These are phyloP conservation scores for Teunomyces lycoperdinae DNA, from an alignment of 805 yeast species.

Conservation along the genomic window DNA sequence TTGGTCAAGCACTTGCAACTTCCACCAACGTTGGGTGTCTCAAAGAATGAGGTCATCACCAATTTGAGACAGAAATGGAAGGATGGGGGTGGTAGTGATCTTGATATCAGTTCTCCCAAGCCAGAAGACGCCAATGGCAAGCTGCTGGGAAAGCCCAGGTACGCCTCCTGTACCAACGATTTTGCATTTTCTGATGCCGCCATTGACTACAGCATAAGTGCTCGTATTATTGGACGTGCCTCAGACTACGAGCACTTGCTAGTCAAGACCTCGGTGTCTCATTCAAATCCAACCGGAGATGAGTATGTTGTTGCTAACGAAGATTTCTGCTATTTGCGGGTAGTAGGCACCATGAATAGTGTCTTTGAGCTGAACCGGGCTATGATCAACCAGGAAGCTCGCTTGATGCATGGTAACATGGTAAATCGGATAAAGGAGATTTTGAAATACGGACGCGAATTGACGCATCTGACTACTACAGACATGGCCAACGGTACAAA, in stretches of 20 bases:
- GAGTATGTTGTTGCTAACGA: conserved; percentile 33
- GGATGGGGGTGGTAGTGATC: conserved; percentile 7
- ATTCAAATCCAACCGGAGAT: conserved; percentile 15
- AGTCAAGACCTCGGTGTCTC: conserved; percentile 11
- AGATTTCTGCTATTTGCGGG: conserved; percentile 23
- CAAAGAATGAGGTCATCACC: conserved; percentile 26
- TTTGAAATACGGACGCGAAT: conserved; percentile 24
- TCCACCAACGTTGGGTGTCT: conserved; percentile 35
- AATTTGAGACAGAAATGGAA: conserved; percentile 25
- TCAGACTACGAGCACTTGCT: conserved; percentile 24
- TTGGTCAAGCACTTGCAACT: conserved; percentile 36
- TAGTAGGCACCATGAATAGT: conserved; percentile 21
- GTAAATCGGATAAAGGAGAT: conserved; percentile 26
- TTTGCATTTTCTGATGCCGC: conserved; percentile 28
- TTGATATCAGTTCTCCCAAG: conserved; percentile 6
- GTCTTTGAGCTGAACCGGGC: conserved; percentile 27
- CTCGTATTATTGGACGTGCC: conserved; percentile 37
- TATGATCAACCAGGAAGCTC: conserved; percentile 33
- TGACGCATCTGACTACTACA: conserved; percentile 1
- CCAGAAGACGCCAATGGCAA: conserved; percentile 6
- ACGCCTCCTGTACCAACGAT: conserved; percentile 23
- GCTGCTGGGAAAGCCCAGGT: conserved; percentile 7
- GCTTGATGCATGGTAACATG: conserved; percentile 28
- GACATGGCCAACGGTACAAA: not conserved
- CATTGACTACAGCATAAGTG: conserved; percentile 32